Percentiles rank a stretch among this genome's conserved stretches.
phyloP scores from a whole-genome alignment of 1,139 yeast species.

The Geotrichum histeridarum region DNA sequence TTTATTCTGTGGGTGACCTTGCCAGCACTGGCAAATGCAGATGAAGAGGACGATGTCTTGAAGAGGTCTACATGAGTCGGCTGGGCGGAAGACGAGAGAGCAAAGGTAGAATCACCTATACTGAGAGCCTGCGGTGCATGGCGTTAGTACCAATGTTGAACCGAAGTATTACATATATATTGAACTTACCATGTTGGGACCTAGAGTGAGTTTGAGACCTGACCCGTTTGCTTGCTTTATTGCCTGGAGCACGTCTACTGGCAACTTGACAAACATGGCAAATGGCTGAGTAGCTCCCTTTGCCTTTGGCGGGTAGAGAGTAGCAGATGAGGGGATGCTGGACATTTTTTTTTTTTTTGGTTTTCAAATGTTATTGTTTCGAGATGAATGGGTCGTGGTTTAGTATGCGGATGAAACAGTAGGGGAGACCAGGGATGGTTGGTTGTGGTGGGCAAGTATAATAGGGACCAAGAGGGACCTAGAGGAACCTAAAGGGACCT shows the following conservation, averaged over 20 bases:
- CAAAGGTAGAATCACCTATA: conserved; percentile 13
- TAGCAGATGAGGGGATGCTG: background rate
- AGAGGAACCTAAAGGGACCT: background rate
- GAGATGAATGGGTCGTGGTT: background rate
- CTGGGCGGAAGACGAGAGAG: conserved; percentile 7
- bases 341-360: background rate
- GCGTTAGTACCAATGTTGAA: background rate
- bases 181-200: conserved; percentile 8
- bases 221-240: conserved; percentile 9
- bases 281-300: conserved; percentile 16
- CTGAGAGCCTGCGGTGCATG: conserved; percentile 17
- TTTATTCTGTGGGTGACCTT: conserved; percentile 27
- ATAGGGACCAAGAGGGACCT: background rate
- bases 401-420: background rate
- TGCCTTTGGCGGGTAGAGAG: conserved; percentile 3
- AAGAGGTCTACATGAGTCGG: conserved; percentile 8
- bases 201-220: conserved; percentile 11
- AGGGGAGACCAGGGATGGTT: background rate
- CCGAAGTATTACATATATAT: background rate
- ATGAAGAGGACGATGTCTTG: conserved; percentile 8
- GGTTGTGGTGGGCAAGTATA: background rate
- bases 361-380: background rate
- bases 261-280: conserved; percentile 33
- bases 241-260: conserved; percentile 25
- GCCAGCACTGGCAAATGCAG: conserved; percentile 23